phyloP scores from a whole-genome alignment of 1,284 basidiomycete genomes.

The Apiotrichum montevideense region DNA sequence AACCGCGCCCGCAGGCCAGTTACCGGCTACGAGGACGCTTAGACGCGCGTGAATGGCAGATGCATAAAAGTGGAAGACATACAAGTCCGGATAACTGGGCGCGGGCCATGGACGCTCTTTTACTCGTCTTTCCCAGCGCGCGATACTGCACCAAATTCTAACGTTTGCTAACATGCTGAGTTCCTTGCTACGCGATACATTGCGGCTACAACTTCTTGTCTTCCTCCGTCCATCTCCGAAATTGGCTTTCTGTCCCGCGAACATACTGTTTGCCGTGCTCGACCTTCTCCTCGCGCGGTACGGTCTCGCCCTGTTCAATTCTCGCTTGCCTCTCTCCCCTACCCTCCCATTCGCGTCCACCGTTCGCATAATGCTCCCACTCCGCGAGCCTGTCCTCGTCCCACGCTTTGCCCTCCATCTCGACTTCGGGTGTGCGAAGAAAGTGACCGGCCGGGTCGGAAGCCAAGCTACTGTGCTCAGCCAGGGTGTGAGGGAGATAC shows the following conservation, averaged over 20 bases:
- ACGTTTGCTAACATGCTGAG: too few species aligned
- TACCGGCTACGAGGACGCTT: conserved; percentile 37
- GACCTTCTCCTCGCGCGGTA: background rate
- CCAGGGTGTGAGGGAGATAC: conserved; percentile 49
- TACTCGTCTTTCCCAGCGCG: too few species aligned
- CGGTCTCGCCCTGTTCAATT: background rate
- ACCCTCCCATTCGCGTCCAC: conserved; percentile 61
- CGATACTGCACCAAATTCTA: too few species aligned
- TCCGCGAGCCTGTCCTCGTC: conserved; percentile 63
- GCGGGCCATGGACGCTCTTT: too few species aligned
- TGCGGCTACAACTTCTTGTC: background rate
- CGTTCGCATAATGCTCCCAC: conserved; percentile 68
- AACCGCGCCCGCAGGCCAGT: conserved; percentile 36
- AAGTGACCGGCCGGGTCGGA: conserved; percentile 26
- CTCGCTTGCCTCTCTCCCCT: conserved; percentile 9
- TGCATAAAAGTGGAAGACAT: background rate
- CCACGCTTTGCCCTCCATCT: conserved; percentile 58
- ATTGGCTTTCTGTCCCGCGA: background rate
- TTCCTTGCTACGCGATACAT: background rate
- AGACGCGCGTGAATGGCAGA: conserved; percentile 1
- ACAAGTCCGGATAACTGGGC: too few species aligned
- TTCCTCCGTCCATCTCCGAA: background rate
- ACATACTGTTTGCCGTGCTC: background rate
- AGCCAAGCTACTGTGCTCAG: conserved; percentile 34
- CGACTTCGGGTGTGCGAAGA: conserved; percentile 56